These are phyloP conservation scores for Canavalia gladiata DNA, from an alignment of 306 rosid genomes.

Conservation along the genomic window DNA sequence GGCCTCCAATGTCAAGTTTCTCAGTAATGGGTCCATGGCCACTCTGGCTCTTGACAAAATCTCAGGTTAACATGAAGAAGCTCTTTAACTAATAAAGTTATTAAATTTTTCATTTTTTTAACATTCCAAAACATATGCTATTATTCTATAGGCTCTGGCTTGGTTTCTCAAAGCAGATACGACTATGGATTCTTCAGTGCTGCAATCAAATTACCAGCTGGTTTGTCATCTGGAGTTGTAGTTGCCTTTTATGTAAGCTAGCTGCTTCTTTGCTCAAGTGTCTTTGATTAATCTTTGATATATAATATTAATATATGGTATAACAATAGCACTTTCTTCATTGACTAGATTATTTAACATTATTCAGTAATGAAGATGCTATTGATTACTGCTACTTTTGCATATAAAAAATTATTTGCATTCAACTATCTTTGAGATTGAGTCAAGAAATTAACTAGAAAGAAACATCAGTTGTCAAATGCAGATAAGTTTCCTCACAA, in stretches of 20 bases:
- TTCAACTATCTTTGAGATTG: neutral
- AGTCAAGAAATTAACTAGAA: constrained; percentile 33
- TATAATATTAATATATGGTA: neutral
- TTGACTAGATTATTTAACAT: constrained; percentile 6
- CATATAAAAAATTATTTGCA: neutral
- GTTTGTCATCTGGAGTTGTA: constrained; percentile 91
- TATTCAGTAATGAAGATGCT: neutral
- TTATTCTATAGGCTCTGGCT: constrained; percentile 74
- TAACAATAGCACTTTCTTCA: neutral
- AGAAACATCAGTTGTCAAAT: constrained; percentile 77
- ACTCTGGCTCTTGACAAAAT: constrained; percentile 79
- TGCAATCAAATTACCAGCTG: constrained; percentile 88
- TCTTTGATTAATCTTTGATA: neutral
- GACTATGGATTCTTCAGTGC: constrained; percentile 96
- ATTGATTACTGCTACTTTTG: neutral
- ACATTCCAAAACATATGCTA: constrained; percentile 1
- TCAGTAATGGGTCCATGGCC: constrained; percentile 80
- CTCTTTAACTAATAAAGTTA: neutral
- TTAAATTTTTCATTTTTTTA: neutral
- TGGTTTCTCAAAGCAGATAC: constrained; percentile 66
- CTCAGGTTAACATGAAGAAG: constrained; percentile 60
- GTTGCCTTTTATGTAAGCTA: constrained; percentile 92
- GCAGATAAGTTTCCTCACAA: constrained; percentile 82
- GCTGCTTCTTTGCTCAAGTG: neutral
- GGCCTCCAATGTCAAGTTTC: constrained; percentile 65